Conservation (phyloP, 352 stramenopile species). For the Thalassiosira mediterranea region DNA sequence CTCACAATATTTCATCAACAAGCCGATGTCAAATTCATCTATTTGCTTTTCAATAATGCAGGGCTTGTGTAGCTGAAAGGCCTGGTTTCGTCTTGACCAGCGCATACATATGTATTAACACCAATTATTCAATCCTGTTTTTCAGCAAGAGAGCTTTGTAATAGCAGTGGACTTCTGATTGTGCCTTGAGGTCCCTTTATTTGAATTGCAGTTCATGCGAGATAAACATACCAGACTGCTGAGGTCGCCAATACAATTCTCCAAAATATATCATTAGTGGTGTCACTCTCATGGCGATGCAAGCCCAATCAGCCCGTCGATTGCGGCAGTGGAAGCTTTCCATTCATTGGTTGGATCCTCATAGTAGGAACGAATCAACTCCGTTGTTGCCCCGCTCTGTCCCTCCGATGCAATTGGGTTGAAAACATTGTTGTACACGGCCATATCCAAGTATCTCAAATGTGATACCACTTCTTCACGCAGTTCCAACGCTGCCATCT, state of each 20-base stretch:
- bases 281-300: slow-evolving; percentile 24
- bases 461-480: slow-evolving; percentile 68
- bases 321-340: slow-evolving; percentile 55
- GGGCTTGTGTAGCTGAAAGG: too few relatives aligned
- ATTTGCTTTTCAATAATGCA: too few relatives aligned
- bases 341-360: slow-evolving; percentile 81
- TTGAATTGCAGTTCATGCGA: too few relatives aligned
- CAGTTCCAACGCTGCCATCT: slow-evolving; percentile 76
- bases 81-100: too few relatives aligned
- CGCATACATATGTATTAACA: too few relatives aligned
- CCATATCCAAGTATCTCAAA: slow-evolving; percentile 81
- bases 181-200: too few relatives aligned
- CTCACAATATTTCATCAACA: too few relatives aligned
- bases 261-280: slow-evolving; percentile 1
- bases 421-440: slow-evolving; percentile 84
- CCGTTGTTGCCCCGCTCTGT: slow-evolving; percentile 68
- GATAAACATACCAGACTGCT: too few relatives aligned
- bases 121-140: too few relatives aligned
- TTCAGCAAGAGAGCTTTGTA: too few relatives aligned
- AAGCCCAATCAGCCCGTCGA: slow-evolving; percentile 62
- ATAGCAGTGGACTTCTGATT: background rate
- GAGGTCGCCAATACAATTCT: background rate
- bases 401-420: slow-evolving; percentile 79
- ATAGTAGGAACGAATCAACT: slow-evolving; percentile 78
- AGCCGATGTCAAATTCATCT: too few relatives aligned